phyloP scores from a whole-genome alignment of 2,329 filamentous ascomycete species.

The Pseudocercospora fijiensis region DNA sequence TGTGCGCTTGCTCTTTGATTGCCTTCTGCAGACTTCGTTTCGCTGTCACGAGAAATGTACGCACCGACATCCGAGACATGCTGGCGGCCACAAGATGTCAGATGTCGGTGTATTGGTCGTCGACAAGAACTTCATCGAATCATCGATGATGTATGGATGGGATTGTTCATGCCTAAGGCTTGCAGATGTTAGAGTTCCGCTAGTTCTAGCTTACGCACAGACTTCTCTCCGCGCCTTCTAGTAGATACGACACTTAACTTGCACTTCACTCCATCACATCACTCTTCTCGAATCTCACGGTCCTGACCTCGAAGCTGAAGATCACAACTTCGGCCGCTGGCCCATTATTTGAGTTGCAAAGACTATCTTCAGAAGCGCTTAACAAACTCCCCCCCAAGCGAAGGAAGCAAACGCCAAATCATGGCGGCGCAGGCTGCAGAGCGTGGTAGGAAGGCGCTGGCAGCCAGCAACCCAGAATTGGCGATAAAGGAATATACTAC shows the following conservation, averaged over 20 bases:
- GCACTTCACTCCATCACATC: background rate
- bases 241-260: background rate
- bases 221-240: background rate
- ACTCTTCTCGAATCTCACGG: background rate
- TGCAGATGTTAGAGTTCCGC: background rate
- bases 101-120: background rate
- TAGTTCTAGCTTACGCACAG: background rate
- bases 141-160: too few species aligned
- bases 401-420: conserved; percentile 2
- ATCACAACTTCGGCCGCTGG: background rate
- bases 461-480: conserved; percentile 61
- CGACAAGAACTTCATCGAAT: too few species aligned
- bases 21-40: conserved; percentile 45
- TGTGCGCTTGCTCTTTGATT: conserved; percentile 41
- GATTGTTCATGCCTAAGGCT: background rate
- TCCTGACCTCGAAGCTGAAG: background rate
- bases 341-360: too few species aligned
- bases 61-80: conserved; percentile 48
- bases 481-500: conserved; percentile 68
- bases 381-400: background rate
- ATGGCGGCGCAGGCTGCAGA: conserved; percentile 53
- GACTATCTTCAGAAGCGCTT: background rate
- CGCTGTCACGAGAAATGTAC: conserved; percentile 48
- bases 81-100: background rate
- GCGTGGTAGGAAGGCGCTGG: conserved; percentile 62